A percentile compares a stretch with the other conserved stretches of the same genome.
Evolutionary conservation across 2,329 filamentous ascomycete genomes (phyloP).

Genomic region (Penicillium sp.): DNA sequence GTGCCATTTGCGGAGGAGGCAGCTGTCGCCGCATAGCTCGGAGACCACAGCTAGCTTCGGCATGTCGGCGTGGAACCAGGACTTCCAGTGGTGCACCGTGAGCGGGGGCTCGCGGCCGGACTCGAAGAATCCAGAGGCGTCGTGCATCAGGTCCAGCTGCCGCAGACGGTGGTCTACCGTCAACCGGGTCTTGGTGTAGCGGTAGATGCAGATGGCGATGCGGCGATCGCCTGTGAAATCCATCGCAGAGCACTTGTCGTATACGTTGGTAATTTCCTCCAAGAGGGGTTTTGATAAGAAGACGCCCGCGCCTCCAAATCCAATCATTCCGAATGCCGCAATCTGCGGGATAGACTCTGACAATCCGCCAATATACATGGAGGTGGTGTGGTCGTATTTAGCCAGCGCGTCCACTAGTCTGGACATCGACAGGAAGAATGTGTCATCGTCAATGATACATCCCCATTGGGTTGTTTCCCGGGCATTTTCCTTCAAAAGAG

Average conservation of each 20-base stretch:
- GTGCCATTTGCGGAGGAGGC: constrained; percentile 58
- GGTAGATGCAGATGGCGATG: constrained; percentile 58
- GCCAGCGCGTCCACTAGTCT: constrained; percentile 51
- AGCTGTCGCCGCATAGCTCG: constrained; percentile 56
- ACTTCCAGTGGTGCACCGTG: constrained; percentile 64
- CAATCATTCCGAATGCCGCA: constrained; percentile 57
- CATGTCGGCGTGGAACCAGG: constrained; percentile 56
- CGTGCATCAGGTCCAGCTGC: constrained; percentile 58
- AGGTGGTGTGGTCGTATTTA: constrained; percentile 50
- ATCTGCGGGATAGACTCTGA: constrained; percentile 58
- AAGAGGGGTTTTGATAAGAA: constrained; percentile 59
- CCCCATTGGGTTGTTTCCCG: constrained; percentile 54
- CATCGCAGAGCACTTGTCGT: constrained; percentile 52
- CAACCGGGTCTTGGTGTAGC: constrained; percentile 55
- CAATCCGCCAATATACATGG: constrained; percentile 57
- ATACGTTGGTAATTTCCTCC: constrained; percentile 48
- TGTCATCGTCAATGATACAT: constrained; percentile 62
- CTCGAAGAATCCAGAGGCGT: constrained; percentile 62
- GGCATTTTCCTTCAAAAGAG: constrained; percentile 49
- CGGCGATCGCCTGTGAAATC: constrained; percentile 56
- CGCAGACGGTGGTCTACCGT: constrained; percentile 57
- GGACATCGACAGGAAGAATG: constrained; percentile 60
- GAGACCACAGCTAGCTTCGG: constrained; percentile 52
- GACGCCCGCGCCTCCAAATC: constrained; percentile 61
- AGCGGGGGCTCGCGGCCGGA: constrained; percentile 53